Conservation (phyloP, 1,139 yeast species). For the Debaryomyces fabryi region DNA sequence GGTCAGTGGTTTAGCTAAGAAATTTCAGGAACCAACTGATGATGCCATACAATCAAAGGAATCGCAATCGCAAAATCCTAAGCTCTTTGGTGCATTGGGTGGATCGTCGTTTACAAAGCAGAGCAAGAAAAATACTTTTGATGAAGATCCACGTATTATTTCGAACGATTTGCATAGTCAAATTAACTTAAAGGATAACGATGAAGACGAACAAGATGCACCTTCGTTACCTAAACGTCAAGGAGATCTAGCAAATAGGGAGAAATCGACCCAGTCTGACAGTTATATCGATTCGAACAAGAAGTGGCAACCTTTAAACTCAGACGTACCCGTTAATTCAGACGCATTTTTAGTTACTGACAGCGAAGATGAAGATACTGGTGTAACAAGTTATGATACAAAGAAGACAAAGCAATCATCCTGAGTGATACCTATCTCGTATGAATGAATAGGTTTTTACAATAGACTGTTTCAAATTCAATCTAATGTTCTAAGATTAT, state of each 20-base stretch:
- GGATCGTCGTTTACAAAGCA: conserved; percentile 41
- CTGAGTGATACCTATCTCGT: neutral
- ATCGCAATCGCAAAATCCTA: conserved; percentile 23
- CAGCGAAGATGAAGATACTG: conserved; percentile 67
- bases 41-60: conserved; percentile 12
- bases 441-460: neutral
- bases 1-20: conserved; percentile 74
- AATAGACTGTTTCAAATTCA: neutral
- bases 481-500: neutral
- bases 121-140: conserved; percentile 41
- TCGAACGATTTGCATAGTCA: conserved; percentile 59
- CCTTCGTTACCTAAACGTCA: conserved; percentile 45
- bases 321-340: conserved; percentile 60
- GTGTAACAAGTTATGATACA: conserved; percentile 4
- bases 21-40: conserved; percentile 33
- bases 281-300: conserved; percentile 21
- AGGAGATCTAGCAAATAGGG: conserved; percentile 13
- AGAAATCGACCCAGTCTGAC: conserved; percentile 8
- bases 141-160: conserved; percentile 57
- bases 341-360: conserved; percentile 81
- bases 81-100: conserved; percentile 52
- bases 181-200: conserved; percentile 53
- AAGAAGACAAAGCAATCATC: neutral
- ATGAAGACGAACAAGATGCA: conserved; percentile 35
- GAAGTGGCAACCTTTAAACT: conserved; percentile 65